Evolutionary conservation across 352 stramenopile species (phyloP), one percentile per base, ranked within the genome.

Genomic region (Lagenidium giganteum): DNA sequence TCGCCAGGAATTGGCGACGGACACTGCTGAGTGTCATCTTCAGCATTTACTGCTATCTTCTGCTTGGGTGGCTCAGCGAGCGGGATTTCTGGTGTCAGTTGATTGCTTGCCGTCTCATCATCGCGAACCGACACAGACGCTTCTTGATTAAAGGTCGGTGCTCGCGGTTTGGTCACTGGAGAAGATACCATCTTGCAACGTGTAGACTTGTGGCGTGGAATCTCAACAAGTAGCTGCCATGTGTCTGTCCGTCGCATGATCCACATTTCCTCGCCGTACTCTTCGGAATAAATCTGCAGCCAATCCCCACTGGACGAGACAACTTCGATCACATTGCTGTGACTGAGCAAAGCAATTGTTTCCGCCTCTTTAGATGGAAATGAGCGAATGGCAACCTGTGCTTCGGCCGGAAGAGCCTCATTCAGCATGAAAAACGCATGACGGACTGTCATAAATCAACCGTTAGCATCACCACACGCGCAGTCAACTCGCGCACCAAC

Each of bases 161-260:
- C n/a, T n/a, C n/a, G n/a, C n/a, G n/a, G n/a, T n/a, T n/a, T n/a
- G n/a, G n/a, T n/a, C n/a, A n/a, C n/a, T n/a, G n/a, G n/a, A n/a
- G n/a, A n/a, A 31, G 22, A 38, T 2, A 13, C 22, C 17, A 14
- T 30, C 41, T 41, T 16, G 23, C 63, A 83, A 17, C 16, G 46
- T 7, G 24, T 30, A 11, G 64, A 65, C 0, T 36, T 51, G 11
- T 78, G 56, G 9, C 53, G 45, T 3, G 46, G 20, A 0, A 66
- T 47, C 29, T 84, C 69, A 22, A 60, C 61, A n/a, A 87, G 61
- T 21, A 87, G 29, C 13, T 71, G 44, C 41, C 70, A 47, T 12
- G 55, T 54, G 32, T 70, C 71, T 13, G 66, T 85, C 23, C 59
- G 57, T 57, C 67, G 79, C 77, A 89, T 89, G 41, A 87, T 85